These are phyloP conservation scores for Fusarium acutatum DNA, from an alignment of 2,329 filamentous ascomycete genomes.

Conservation along the genomic window DNA sequence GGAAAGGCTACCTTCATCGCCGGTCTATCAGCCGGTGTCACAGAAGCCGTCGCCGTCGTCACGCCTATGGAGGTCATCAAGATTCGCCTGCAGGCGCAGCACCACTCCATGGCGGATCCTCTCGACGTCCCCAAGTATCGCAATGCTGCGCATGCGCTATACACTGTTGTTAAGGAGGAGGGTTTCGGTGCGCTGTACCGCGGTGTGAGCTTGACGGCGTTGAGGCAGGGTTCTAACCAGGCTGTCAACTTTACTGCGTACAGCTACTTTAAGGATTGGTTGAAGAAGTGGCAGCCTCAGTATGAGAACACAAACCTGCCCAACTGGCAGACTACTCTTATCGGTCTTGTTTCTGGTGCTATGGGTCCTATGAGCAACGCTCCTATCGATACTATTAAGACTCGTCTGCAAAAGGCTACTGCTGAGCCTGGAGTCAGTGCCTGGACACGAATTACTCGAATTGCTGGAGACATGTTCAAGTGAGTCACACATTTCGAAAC, in stretches of 20 bases:
- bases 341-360: slow-evolving; percentile 89
- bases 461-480: slow-evolving; percentile 87
- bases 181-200: slow-evolving; percentile 88
- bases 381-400: slow-evolving; percentile 99
- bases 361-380: slow-evolving; percentile 97
- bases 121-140: slow-evolving; percentile 97
- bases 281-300: slow-evolving; percentile 78
- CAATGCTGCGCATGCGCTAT: slow-evolving; percentile 83
- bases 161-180: slow-evolving; percentile 93
- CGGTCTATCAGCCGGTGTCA: slow-evolving; percentile 90
- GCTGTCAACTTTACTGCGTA: slow-evolving; percentile 99
- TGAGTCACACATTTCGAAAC: slow-evolving; percentile 45
- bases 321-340: slow-evolving; percentile 87
- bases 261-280: slow-evolving; percentile 84
- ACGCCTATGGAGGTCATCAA: slow-evolving; percentile 99
- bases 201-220: slow-evolving; percentile 90
- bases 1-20: slow-evolving; percentile 76
- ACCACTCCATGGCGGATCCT: slow-evolving; percentile 97
- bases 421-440: slow-evolving; percentile 84
- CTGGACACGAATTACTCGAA: slow-evolving; percentile 77
- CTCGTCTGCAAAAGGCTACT: slow-evolving; percentile 88
- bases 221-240: slow-evolving; percentile 96
- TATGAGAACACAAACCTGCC: slow-evolving; percentile 74
- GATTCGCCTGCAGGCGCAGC: slow-evolving; percentile 96
- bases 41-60: slow-evolving; percentile 94